Base-by-base conservation (phyloP, 345 rosid genomes). In the Clarkia xantiana region DNA sequence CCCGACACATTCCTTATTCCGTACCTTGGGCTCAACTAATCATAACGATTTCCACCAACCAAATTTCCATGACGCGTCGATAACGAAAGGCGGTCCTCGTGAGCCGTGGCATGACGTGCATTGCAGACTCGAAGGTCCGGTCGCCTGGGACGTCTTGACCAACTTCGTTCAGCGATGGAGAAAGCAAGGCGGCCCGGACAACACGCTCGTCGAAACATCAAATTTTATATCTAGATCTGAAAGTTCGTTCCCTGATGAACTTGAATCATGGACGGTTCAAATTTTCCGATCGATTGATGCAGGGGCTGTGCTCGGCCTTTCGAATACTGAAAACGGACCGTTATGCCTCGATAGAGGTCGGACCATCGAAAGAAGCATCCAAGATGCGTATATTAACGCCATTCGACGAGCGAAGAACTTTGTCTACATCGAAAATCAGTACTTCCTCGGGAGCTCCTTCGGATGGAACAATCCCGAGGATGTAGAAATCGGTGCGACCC, bases 51-150 rank as follows among this genome's bases (percentile, higher is more conserved):
- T 76, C 50, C 70, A 59, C 52, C 75, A 76, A 50, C 77, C 72
- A n/a, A 61, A 62, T 53, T 61, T 76, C 10, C 45, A 42, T 0
- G 64, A 64, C 6, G 64, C 77, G 6, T 55, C 77, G 3, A 58
- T 69, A 29, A 19, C 19, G 10, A 71, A 53, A 49, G 77, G 81
- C 2, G 81, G 77, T 9, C 77, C 81, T 1, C 67, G 81, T 40
- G 70, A 76, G 56, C 75, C 75, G 51, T 76, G 77, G 77, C 81
- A 76, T 34, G 81, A 76, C 42, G 53, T 71, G 11, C 81, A 76
- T 29, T 71, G 75, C 44, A 52, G 68, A 42, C 56, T 71, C 14
- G 77, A 76, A 52, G 81, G 81, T 11, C 62, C 72, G 1, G 47
- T 63, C 15, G 77, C 81, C 18, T 60, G 72, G 74, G 81, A 76